Evolutionary conservation across 2,329 filamentous ascomycete genomes (phyloP).

Genomic region (Hysterium pulicare): DNA sequence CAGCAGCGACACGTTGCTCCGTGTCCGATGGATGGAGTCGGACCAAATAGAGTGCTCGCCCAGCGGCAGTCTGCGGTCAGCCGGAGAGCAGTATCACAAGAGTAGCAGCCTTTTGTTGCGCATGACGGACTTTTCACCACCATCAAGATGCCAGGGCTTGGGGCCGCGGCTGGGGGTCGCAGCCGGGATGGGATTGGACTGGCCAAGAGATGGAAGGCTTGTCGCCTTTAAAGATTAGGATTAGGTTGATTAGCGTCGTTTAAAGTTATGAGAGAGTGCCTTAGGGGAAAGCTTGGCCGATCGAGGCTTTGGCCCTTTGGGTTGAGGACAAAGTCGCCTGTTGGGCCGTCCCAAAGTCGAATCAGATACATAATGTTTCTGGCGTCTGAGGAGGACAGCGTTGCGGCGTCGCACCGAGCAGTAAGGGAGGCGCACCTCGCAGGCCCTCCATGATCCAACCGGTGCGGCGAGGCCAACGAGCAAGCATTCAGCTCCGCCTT

Average conservation of each 20-base stretch:
- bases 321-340: too few species aligned
- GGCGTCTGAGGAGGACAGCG: too few species aligned
- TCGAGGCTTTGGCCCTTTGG: constrained; percentile 13
- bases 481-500: background rate
- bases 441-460: too few species aligned
- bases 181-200: constrained; percentile 15
- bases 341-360: too few species aligned
- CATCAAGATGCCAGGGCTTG: constrained; percentile 5
- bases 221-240: constrained; percentile 32
- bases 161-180: constrained; percentile 16
- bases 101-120: constrained; percentile 1
- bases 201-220: constrained; percentile 32
- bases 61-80: constrained; percentile 2
- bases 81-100: background rate
- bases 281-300: constrained; percentile 24
- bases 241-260: constrained; percentile 29
- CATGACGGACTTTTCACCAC: background rate
- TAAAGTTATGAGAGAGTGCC: constrained; percentile 14
- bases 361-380: too few species aligned
- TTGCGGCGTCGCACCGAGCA: too few species aligned
- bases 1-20: too few species aligned
- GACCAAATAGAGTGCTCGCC: too few species aligned
- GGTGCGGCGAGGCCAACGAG: too few species aligned
- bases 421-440: too few species aligned
- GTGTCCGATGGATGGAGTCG: too few species aligned